Percentiles rank a stretch among this genome's conserved stretches.
Evolutionary conservation across 257 asterid species (phyloP).

Genomic region (Fraxinus anomala): DNA sequence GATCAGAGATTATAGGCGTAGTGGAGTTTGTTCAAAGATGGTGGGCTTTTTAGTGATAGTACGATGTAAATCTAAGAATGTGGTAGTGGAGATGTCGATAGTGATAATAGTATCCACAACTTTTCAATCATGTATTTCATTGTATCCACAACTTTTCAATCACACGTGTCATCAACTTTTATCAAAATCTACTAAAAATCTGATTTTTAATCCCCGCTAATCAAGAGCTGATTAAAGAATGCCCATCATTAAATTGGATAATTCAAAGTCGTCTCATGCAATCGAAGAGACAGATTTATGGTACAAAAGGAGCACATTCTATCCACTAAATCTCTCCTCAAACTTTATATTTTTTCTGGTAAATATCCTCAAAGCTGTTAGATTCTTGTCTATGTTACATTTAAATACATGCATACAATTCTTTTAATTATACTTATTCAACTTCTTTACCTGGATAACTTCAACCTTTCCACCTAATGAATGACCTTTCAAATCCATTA

Average conservation of each 20-base stretch:
- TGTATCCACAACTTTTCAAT: too few species aligned
- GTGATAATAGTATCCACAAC: too few species aligned
- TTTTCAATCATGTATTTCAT: too few species aligned
- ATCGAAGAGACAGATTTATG: neutral
- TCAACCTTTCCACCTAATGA: conserved; percentile 30
- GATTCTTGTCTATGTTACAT: conserved; percentile 6
- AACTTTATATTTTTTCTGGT: conserved; percentile 8
- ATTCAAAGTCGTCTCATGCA: conserved; percentile 26
- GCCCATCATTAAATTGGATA: neutral
- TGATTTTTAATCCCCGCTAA: too few species aligned
- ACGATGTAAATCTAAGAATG: too few species aligned
- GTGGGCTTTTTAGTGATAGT: too few species aligned
- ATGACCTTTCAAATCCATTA: conserved; percentile 41
- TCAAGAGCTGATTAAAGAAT: neutral
- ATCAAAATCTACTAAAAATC: too few species aligned
- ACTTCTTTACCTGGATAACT: conserved; percentile 34
- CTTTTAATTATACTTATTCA: conserved; percentile 14
- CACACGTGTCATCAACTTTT: too few species aligned
- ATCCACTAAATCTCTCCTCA: conserved; percentile 36
- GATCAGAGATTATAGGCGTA: too few species aligned
- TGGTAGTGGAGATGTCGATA: too few species aligned
- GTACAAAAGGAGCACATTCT: conserved; percentile 39
- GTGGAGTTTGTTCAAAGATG: too few species aligned
- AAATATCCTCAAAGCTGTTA: conserved; percentile 26
- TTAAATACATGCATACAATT: conserved; percentile 5